phyloP scores from a whole-genome alignment of 192 early-diverging fungal genomes.

The Podila clonocystis region DNA sequence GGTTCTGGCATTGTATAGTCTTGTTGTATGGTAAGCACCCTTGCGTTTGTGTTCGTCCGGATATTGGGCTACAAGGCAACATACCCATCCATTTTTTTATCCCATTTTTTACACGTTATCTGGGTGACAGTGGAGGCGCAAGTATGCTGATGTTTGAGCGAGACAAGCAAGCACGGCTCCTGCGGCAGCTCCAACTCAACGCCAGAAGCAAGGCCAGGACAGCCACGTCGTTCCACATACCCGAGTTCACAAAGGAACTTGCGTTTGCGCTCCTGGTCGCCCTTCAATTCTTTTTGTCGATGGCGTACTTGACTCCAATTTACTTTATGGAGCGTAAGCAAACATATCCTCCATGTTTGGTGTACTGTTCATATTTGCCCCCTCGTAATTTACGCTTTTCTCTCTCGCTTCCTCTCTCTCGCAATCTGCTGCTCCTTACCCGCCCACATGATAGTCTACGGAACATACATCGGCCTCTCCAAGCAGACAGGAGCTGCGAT shows the following conservation, averaged over 20 bases:
- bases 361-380: not conserved
- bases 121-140: conserved; percentile 9
- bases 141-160: conserved; percentile 20
- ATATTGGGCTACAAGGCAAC: no score
- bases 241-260: conserved; percentile 5
- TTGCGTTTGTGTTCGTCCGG: no score
- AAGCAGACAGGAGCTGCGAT: conserved; percentile 20
- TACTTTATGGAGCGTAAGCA: conserved; percentile 36
- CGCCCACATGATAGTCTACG: conserved; percentile 16
- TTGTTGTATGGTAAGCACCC: conserved; percentile 38
- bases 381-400: not conserved
- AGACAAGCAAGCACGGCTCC: not conserved
- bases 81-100: no score
- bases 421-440: not conserved
- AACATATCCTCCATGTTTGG: not conserved
- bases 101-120: no score
- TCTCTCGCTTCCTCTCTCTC: not conserved
- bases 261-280: conserved; percentile 10
- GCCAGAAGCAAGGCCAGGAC: not conserved
- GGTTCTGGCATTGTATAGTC: conserved; percentile 59
- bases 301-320: conserved; percentile 30
- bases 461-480: conserved; percentile 23
- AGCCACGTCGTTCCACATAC: not conserved
- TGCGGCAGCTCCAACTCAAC: no score
- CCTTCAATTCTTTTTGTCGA: conserved; percentile 19